Evolutionary conservation across 805 yeast species (phyloP), one percentile per base, ranked within the genome.

Genomic region (Saturnispora silvae): DNA sequence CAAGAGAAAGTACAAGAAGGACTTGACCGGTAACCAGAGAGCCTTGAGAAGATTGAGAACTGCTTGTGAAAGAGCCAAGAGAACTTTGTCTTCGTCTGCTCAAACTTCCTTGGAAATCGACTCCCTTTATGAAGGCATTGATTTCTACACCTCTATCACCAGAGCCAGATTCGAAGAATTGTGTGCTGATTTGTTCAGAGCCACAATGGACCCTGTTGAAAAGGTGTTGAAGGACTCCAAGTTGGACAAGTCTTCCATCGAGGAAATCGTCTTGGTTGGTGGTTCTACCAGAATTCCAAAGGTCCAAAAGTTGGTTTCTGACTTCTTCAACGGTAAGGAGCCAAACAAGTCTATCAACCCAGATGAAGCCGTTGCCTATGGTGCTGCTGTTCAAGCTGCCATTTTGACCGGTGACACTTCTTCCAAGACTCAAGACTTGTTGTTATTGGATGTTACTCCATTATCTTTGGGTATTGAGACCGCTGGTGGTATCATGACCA

Each of bases 401-500:
- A 86, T 86, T 60, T 75, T 86, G 61, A 77, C 95, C 41, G 96
- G 96, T 69, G 95, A 86, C 68, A 78, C 87, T 51, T 84, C 96
- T 28, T 77, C 95, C 43, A 84, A 85, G 45, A 86, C 96, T 45
- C 95, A 86, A 72, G 96, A 86, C 64, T 70, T 86, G 63, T 72
- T 87, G 59, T 74, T 87, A 58, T 75, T 87, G 61, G 97, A 87
- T 75, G 96, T 87, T 60, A 92, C 96, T 56, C 96, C 96, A 65
- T 75, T 87, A 61, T 87, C 96, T 39, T 65, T 86, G 54, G 97
- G 97, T 78, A 86, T 87, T 67, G 96, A 87, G 72, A 87, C 96
- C 51, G 96, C 96, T 57, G 96, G 97, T 74, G 96, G 96, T 77
- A 87, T 86, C 68, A 86, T 87, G 95, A 87, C 96, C 64, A 84